phyloP scores from a whole-genome alignment of 2,329 filamentous ascomycete species.

The Paecilomyces dactylethromorphus region DNA sequence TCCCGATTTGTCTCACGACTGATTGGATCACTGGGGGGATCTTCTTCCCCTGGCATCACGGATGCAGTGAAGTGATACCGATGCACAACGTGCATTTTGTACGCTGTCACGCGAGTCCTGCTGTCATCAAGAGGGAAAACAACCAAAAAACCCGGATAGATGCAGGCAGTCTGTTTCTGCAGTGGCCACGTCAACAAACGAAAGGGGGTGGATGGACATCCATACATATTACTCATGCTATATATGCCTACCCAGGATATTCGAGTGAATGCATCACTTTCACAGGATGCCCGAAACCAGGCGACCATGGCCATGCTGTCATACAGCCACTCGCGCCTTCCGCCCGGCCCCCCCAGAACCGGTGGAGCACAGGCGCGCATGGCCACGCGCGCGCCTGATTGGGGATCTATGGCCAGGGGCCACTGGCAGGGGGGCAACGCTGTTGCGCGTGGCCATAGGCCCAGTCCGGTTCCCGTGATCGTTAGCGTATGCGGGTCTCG shows the following conservation, averaged over 20 bases:
- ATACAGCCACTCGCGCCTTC: not conserved
- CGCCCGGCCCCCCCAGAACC: not conserved
- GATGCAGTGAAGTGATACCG: not conserved
- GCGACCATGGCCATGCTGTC: not conserved
- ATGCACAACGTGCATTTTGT: not conserved
- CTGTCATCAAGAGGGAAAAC: not conserved
- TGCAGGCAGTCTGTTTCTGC: not conserved
- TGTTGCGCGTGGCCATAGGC: not conserved
- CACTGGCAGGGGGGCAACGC: not conserved
- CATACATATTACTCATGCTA: not conserved
- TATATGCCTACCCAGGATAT: not conserved
- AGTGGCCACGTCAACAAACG: not conserved
- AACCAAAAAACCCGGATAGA: no score
- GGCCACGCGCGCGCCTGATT: not conserved
- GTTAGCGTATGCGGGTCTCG: conserved; percentile 17
- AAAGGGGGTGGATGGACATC: not conserved
- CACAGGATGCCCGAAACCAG: not conserved
- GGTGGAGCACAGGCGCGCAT: not conserved
- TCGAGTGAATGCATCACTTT: not conserved
- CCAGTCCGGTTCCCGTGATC: conserved; percentile 17
- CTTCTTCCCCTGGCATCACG: not conserved
- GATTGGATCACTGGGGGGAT: not conserved
- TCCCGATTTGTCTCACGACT: not conserved
- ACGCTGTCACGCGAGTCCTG: not conserved
- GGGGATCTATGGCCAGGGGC: not conserved